These are phyloP conservation scores for Emergomyces pasteurianus DNA, from an alignment of 2,329 filamentous ascomycete genomes.

Conservation along the genomic window DNA sequence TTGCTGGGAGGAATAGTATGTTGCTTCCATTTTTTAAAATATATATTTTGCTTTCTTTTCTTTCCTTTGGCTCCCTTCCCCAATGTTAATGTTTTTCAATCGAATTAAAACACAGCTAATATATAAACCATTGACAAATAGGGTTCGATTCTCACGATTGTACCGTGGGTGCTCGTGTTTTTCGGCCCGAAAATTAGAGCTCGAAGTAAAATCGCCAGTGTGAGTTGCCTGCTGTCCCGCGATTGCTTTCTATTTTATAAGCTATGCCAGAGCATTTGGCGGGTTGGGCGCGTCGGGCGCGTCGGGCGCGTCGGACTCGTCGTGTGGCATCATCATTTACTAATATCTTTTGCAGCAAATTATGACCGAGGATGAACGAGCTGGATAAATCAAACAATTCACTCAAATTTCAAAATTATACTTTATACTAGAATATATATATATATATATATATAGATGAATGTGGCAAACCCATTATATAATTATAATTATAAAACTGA, in stretches of 20 bases:
- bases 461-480: too few relatives aligned
- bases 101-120: neutral
- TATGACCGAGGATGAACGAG: slow-evolving; percentile 5
- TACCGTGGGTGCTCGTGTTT: slow-evolving; percentile 78
- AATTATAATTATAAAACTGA: too few relatives aligned
- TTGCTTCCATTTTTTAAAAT: neutral
- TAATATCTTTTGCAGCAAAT: slow-evolving; percentile 6
- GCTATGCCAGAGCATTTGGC: neutral
- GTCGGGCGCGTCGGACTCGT: too few relatives aligned
- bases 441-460: too few relatives aligned
- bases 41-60: too few relatives aligned
- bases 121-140: slow-evolving; percentile 8
- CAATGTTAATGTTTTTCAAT: neutral
- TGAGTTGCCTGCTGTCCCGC: slow-evolving; percentile 21
- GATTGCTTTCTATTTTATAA: neutral
- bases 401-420: too few relatives aligned
- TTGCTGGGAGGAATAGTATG: slow-evolving; percentile 62
- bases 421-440: too few relatives aligned
- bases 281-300: neutral
- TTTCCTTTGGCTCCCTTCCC: neutral
- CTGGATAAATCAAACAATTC: too few relatives aligned
- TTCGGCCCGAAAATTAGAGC: slow-evolving; percentile 65
- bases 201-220: slow-evolving; percentile 63
- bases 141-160: slow-evolving; percentile 53
- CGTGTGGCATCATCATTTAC: neutral